A percentile compares a stretch with the other conserved stretches of the same genome.
Conservation (phyloP, 495 filamentous ascomycete species). For the Xylona heveae region DNA sequence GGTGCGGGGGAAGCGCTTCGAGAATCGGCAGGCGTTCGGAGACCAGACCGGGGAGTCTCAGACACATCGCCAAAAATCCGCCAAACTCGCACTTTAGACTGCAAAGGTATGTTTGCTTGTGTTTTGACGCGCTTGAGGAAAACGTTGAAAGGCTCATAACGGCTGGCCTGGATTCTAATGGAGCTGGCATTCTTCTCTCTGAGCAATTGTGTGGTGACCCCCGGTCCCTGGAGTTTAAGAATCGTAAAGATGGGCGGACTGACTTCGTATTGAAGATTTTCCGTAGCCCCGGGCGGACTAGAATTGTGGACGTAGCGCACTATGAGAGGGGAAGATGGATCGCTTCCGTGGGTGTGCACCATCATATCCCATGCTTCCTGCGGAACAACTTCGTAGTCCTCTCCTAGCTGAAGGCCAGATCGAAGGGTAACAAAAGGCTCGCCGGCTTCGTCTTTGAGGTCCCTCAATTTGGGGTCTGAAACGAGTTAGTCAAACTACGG, state of each 20-base stretch:
- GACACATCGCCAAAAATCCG: constrained; percentile 31
- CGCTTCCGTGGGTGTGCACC: constrained; percentile 60
- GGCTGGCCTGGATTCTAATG: constrained; percentile 42
- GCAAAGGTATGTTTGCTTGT: constrained; percentile 35
- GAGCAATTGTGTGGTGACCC: constrained; percentile 33
- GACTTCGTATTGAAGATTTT: constrained; percentile 63
- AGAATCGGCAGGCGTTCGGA: constrained; percentile 36
- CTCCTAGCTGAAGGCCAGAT: constrained; percentile 36
- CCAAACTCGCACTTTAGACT: constrained; percentile 65
- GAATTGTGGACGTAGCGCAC: constrained; percentile 61
- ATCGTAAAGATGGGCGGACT: constrained; percentile 76
- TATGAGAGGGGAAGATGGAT: constrained; percentile 47
- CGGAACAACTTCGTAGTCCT: constrained; percentile 62
- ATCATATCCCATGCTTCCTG: constrained; percentile 63
- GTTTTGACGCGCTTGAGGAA: constrained; percentile 58
- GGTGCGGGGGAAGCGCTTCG: constrained; percentile 29
- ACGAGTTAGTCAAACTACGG: too few species aligned
- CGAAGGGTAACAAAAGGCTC: constrained; percentile 56
- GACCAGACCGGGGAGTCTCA: constrained; percentile 18
- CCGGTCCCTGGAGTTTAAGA: constrained; percentile 46
- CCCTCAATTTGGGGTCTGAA: constrained; percentile 9
- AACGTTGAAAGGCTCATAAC: constrained; percentile 38
- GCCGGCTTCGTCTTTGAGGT: constrained; percentile 28
- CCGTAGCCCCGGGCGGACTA: constrained; percentile 25
- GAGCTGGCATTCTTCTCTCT: constrained; percentile 30